A percentile compares a stretch with the other conserved stretches of the same genome.
Evolutionary conservation across 768 basidiomycete genomes (phyloP).

Genomic region (Boletus coccyginus): DNA sequence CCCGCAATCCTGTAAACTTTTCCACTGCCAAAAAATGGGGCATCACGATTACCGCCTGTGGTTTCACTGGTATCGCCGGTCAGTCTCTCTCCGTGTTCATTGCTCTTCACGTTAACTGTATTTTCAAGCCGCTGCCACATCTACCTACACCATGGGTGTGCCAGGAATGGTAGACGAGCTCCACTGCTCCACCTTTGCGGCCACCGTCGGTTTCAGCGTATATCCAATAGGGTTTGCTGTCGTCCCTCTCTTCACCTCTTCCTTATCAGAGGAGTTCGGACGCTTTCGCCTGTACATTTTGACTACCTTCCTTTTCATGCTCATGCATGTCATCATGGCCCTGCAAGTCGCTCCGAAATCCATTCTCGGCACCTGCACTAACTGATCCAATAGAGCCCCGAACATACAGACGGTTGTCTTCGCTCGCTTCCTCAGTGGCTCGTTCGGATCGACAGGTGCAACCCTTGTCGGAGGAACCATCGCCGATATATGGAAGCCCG

Average conservation of each 20-base stretch:
- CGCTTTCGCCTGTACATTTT: constrained; percentile 56
- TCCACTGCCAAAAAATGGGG: constrained; percentile 40
- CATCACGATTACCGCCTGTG: constrained; percentile 36
- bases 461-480: constrained; percentile 77
- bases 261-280: constrained; percentile 74
- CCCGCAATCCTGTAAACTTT: constrained; percentile 40
- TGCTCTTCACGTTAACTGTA: not conserved
- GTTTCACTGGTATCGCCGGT: constrained; percentile 33
- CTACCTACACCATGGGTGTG: constrained; percentile 55
- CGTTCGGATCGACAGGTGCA: constrained; percentile 65
- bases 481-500: constrained; percentile 63
- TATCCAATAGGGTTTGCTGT: constrained; percentile 62
- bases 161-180: constrained; percentile 51
- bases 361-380: not conserved
- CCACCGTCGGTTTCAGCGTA: constrained; percentile 48
- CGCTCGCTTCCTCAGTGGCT: constrained; percentile 63
- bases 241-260: constrained; percentile 62
- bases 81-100: constrained; percentile 4
- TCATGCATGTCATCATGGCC: constrained; percentile 46
- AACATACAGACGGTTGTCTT: constrained; percentile 61
- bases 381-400: constrained; percentile 29
- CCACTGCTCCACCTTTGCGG: constrained; percentile 43
- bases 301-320: constrained; percentile 47
- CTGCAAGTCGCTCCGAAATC: constrained; percentile 16
- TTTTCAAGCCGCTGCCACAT: constrained; percentile 44